Percentiles rank a stretch among this genome's conserved stretches.
Evolutionary conservation across 768 basidiomycete species (phyloP).

Genomic region (Suillus luteus): DNA sequence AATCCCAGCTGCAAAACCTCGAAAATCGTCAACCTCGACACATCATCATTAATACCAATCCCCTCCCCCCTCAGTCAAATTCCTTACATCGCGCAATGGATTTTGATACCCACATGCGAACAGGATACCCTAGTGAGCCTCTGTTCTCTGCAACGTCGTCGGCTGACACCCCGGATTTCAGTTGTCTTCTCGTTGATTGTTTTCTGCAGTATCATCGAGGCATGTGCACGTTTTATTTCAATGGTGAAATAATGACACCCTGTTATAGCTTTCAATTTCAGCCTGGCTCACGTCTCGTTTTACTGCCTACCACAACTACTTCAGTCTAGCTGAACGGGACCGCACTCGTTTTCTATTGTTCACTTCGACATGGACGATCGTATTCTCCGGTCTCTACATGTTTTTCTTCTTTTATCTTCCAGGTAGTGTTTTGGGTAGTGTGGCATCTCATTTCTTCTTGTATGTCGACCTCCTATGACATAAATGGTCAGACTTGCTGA

Average conservation of each 20-base stretch:
- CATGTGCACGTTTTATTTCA: constrained; percentile 25
- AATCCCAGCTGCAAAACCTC: constrained; percentile 40
- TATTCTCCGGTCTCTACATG: constrained; percentile 53
- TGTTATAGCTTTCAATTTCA: constrained; percentile 60
- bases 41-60: constrained; percentile 42
- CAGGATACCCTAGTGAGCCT: constrained; percentile 57
- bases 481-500: constrained; percentile 3
- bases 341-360: constrained; percentile 71
- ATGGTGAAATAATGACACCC: neutral
- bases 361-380: constrained; percentile 67
- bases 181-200: constrained; percentile 52
- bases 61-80: constrained; percentile 56
- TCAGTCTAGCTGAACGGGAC: constrained; percentile 50
- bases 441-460: constrained; percentile 65
- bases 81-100: constrained; percentile 44
- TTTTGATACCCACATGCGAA: constrained; percentile 43
- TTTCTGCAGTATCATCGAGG: constrained; percentile 67
- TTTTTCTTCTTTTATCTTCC: constrained; percentile 55
- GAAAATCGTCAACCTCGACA: constrained; percentile 32
- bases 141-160: neutral
- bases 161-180: constrained; percentile 36
- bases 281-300: constrained; percentile 71
- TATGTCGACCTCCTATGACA: constrained; percentile 37
- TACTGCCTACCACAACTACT: constrained; percentile 55
- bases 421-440: constrained; percentile 54